phyloP scores from a whole-genome alignment of 2,329 filamentous ascomycete species.

The Ambrosiella beaveri region DNA sequence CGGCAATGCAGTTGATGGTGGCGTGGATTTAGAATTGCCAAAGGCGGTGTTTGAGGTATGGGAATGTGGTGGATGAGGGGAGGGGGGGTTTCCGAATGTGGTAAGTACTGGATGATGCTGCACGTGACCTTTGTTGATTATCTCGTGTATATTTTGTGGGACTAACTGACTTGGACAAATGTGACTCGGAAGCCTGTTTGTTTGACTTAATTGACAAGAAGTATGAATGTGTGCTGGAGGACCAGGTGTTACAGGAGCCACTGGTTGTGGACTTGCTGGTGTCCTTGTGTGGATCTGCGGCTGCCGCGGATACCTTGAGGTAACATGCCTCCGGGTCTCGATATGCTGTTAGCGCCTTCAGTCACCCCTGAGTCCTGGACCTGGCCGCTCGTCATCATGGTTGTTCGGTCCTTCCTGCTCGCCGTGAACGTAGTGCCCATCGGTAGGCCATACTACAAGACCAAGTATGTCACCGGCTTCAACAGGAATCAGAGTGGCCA shows the following conservation, averaged over 20 bases:
- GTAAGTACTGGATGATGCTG: not conserved
- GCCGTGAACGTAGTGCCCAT: too few relatives aligned
- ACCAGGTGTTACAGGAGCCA: not conserved
- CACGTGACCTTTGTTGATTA: not conserved
- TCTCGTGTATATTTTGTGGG: not conserved
- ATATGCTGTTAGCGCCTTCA: not conserved
- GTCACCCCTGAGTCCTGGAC: not conserved
- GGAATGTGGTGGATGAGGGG: not conserved
- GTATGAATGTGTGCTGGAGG: not conserved
- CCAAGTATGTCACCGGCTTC: not conserved
- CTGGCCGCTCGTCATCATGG: too few relatives aligned
- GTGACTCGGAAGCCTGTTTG: not conserved
- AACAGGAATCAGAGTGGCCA: not conserved
- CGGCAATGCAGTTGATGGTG: not conserved
- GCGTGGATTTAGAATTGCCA: not conserved
- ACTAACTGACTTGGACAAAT: not conserved
- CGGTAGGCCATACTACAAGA: not conserved
- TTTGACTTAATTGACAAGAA: not conserved
- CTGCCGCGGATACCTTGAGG: not conserved
- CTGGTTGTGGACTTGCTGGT: not conserved
- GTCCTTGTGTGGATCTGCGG: not conserved
- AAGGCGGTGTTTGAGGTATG: not conserved
- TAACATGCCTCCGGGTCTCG: not conserved
- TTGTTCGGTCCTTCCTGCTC: too few relatives aligned
- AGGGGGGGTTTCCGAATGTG: not conserved